These are phyloP conservation scores for Pugionium cornutum DNA, from an alignment of 345 rosid species.

Conservation along the genomic window DNA sequence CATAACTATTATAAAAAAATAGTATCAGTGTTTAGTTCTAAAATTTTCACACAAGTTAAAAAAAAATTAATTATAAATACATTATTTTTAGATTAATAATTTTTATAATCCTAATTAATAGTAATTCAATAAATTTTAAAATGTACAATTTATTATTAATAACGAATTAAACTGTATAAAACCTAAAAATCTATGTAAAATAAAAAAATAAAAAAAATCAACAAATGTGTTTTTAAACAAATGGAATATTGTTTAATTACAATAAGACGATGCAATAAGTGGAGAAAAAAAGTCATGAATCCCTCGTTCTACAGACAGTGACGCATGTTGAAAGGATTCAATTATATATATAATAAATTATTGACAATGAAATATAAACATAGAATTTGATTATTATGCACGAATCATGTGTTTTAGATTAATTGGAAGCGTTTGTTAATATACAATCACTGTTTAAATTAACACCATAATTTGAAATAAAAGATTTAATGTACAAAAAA, in stretches of 20 bases:
- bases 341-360: neutral
- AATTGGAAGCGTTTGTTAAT: constrained; percentile 1
- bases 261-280: constrained; percentile 12
- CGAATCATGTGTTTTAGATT: constrained; percentile 18
- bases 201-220: too few species aligned
- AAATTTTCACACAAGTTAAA: too few species aligned
- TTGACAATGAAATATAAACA: constrained; percentile 7
- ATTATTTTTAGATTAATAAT: too few species aligned
- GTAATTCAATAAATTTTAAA: too few species aligned
- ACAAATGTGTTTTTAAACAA: too few species aligned
- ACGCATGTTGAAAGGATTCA: constrained; percentile 28
- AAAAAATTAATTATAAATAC: too few species aligned
- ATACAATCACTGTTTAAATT: constrained; percentile 4
- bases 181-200: too few species aligned
- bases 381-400: constrained; percentile 9
- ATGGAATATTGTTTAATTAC: constrained; percentile 2
- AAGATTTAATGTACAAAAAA: neutral
- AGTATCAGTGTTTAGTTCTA: too few species aligned
- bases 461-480: neutral
- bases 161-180: too few species aligned
- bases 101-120: too few species aligned
- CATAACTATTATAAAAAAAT: too few species aligned
- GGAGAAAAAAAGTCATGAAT: constrained; percentile 30
- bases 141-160: too few species aligned
- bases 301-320: constrained; percentile 32